phyloP scores from a whole-genome alignment of 805 yeast species.

The Kuraishia ogatae region DNA sequence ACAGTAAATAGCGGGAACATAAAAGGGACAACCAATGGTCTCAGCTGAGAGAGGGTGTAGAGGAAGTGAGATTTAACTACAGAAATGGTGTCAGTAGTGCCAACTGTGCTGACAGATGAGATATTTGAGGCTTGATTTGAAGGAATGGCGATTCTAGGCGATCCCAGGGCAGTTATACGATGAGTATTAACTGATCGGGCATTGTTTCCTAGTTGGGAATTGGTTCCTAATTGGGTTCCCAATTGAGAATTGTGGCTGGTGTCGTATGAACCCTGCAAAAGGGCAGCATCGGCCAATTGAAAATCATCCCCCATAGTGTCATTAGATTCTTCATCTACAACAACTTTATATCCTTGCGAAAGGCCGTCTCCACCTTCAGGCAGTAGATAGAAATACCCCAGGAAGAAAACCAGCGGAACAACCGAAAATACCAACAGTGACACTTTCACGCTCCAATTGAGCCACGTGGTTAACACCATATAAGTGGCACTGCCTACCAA shows the following conservation, averaged over 20 bases:
- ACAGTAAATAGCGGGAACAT: slow-evolving; percentile 83
- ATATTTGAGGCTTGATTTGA: neutral
- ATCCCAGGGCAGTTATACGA: neutral
- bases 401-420: slow-evolving; percentile 19
- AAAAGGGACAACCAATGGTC: slow-evolving; percentile 47
- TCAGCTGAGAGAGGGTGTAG: slow-evolving; percentile 23
- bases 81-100: too few species aligned
- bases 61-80: slow-evolving; percentile 11
- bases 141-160: neutral
- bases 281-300: too few species aligned
- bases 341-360: neutral
- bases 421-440: slow-evolving; percentile 50
- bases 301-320: too few species aligned
- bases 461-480: slow-evolving; percentile 62
- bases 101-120: too few species aligned
- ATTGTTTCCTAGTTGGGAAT: neutral
- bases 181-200: neutral
- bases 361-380: slow-evolving; percentile 11
- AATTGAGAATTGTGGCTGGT: neutral
- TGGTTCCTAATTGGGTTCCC: neutral
- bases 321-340: neutral
- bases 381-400: slow-evolving; percentile 17
- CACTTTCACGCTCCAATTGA: slow-evolving; percentile 43
- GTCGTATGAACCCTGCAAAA: too few species aligned
- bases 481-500: slow-evolving; percentile 70